Evolutionary conservation across 768 basidiomycete genomes (phyloP).

Genomic region (Lactarius indigo): DNA sequence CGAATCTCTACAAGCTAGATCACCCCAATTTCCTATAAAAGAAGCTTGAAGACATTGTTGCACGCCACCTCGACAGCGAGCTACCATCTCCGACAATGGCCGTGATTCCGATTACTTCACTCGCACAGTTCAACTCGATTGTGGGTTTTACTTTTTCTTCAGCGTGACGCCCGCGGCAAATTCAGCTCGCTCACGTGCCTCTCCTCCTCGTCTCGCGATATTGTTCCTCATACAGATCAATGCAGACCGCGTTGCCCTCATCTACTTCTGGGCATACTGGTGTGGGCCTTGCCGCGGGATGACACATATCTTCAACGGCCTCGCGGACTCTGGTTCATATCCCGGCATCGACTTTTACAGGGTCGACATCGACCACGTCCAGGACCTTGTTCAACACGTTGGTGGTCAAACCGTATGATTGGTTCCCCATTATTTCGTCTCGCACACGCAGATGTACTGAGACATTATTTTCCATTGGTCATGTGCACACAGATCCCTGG

Average conservation of each 20-base stretch:
- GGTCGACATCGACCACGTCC: slow-evolving; percentile 19
- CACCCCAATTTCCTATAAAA: neutral
- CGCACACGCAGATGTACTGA: neutral
- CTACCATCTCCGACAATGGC: slow-evolving; percentile 7
- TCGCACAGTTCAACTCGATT: slow-evolving; percentile 14
- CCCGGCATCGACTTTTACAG: slow-evolving; percentile 19
- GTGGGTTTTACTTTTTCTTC: slow-evolving; percentile 6
- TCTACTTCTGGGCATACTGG: slow-evolving; percentile 24
- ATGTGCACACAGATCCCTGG: slow-evolving; percentile 16
- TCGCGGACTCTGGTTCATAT: slow-evolving; percentile 16
- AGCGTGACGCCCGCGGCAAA: neutral
- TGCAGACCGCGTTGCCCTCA: slow-evolving; percentile 6
- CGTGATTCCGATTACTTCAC: slow-evolving; percentile 15
- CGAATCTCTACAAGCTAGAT: neutral
- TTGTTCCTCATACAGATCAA: slow-evolving; percentile 1
- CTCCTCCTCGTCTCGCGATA: neutral
- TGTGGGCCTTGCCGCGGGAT: slow-evolving; percentile 20
- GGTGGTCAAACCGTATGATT: slow-evolving; percentile 15
- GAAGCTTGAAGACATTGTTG: neutral
- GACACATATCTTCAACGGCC: slow-evolving; percentile 19
- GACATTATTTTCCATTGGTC: too few species aligned
- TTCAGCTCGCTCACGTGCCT: neutral
- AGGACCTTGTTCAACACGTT: slow-evolving; percentile 13
- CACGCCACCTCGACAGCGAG: neutral
- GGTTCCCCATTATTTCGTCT: neutral